These are phyloP conservation scores for Arthrobotrys sinensis DNA, from an alignment of 2,329 filamentous ascomycete species.

Conservation along the genomic window DNA sequence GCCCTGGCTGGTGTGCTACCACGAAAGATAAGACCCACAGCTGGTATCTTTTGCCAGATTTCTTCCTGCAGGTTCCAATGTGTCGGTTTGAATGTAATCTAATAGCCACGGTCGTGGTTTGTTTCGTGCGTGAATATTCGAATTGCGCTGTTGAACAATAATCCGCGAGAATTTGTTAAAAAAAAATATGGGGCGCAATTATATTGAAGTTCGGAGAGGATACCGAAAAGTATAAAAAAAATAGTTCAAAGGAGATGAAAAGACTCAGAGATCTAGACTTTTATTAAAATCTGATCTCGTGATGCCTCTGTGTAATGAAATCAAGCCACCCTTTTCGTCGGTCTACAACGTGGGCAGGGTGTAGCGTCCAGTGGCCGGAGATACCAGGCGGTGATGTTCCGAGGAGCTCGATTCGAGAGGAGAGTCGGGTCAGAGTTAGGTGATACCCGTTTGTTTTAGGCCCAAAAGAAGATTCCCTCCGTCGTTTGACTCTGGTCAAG, in stretches of 20 bases:
- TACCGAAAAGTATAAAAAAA: conserved; percentile 15
- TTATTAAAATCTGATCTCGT: conserved; percentile 40
- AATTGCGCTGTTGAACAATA: not conserved
- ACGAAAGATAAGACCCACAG: conserved; percentile 56
- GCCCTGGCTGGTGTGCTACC: conserved; percentile 40
- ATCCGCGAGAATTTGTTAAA: not conserved
- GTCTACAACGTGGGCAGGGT: conserved; percentile 48
- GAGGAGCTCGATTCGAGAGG: conserved; percentile 33
- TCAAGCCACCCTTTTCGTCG: conserved; percentile 33
- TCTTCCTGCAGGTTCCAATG: conserved; percentile 35
- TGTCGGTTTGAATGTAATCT: not conserved
- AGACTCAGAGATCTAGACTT: conserved; percentile 23
- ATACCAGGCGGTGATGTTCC: conserved; percentile 52
- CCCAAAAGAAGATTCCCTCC: conserved; percentile 21
- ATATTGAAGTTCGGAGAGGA: conserved; percentile 1
- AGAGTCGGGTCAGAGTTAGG: conserved; percentile 31
- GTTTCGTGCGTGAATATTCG: conserved; percentile 2
- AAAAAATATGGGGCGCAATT: conserved; percentile 2
- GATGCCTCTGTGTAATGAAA: conserved; percentile 58
- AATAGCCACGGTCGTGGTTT: conserved; percentile 1
- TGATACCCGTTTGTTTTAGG: conserved; percentile 22
- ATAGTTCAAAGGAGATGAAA: conserved; percentile 8
- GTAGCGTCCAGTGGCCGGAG: conserved; percentile 55
- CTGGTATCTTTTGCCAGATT: conserved; percentile 18
- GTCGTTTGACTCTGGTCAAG: conserved; percentile 24